These are phyloP conservation scores for Blastocystis sp. DNA, from an alignment of 352 stramenopile genomes.

Conservation along the genomic window DNA sequence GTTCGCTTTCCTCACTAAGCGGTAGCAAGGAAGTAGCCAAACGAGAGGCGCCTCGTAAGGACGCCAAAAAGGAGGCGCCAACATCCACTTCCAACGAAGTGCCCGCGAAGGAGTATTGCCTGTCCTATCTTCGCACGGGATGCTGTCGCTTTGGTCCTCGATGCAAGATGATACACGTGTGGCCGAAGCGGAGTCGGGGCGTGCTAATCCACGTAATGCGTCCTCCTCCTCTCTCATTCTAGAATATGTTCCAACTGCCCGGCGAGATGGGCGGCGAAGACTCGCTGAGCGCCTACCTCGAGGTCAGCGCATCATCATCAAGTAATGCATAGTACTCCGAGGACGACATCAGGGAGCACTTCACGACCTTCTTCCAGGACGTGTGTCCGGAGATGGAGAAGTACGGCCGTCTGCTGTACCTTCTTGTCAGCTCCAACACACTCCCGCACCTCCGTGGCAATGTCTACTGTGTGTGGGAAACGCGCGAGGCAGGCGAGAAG, in stretches of 20 bases:
- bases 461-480: slow-evolving; percentile 64
- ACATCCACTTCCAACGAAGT: not conserved
- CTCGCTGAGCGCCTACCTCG: slow-evolving; percentile 24
- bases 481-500: slow-evolving; percentile 19
- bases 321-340: slow-evolving; percentile 20
- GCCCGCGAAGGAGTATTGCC: slow-evolving; percentile 8
- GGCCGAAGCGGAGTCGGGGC: slow-evolving; percentile 29
- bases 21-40: slow-evolving; percentile 24
- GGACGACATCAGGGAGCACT: slow-evolving; percentile 26
- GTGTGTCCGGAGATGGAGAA: slow-evolving; percentile 5
- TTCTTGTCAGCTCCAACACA: slow-evolving; percentile 12
- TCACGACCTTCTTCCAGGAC: slow-evolving; percentile 31
- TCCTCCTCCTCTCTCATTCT: not conserved
- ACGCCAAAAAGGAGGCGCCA: not conserved
- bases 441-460: slow-evolving; percentile 42
- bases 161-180: slow-evolving; percentile 30
- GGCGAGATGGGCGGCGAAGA: not conserved
- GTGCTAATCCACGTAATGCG: slow-evolving; percentile 44
- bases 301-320: not conserved
- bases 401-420: slow-evolving; percentile 16
- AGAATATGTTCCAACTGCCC: slow-evolving; percentile 54
- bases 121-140: slow-evolving; percentile 57
- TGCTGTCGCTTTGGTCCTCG: slow-evolving; percentile 56
- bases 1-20: not conserved
- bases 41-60: not conserved